phyloP scores from a whole-genome alignment of 129 eudicot genomes.

The Chrysanthemum makinoi region DNA sequence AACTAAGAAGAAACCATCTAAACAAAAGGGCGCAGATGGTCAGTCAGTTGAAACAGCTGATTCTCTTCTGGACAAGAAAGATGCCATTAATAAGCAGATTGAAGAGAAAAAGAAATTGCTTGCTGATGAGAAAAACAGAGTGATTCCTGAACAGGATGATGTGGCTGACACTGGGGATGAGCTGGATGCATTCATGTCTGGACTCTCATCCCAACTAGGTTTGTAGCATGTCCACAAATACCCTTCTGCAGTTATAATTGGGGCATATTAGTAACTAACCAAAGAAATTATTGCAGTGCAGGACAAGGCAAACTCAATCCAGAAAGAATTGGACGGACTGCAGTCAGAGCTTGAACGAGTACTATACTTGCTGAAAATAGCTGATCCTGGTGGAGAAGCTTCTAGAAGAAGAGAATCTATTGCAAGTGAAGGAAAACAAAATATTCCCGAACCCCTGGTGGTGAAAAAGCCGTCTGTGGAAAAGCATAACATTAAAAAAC shows the following conservation, averaged over 20 bases:
- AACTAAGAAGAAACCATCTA: slow-evolving; percentile 57
- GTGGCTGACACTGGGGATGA: slow-evolving; percentile 65
- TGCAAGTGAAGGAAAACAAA: slow-evolving; percentile 25
- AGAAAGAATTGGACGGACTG: neutral
- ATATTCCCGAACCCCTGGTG: slow-evolving; percentile 23
- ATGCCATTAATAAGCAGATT: slow-evolving; percentile 53
- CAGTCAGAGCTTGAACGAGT: neutral
- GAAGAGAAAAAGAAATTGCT: slow-evolving; percentile 64
- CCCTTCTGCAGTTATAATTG: neutral
- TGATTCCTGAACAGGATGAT: slow-evolving; percentile 28
- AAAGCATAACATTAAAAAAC: slow-evolving; percentile 33
- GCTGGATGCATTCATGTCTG: slow-evolving; percentile 41
- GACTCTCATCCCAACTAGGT: neutral
- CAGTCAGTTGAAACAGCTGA: slow-evolving; percentile 90
- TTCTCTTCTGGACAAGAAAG: slow-evolving; percentile 83
- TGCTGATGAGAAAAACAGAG: slow-evolving; percentile 56
- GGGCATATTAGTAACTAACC: slow-evolving; percentile 12
- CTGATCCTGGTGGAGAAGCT: too few species aligned
- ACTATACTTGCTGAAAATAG: slow-evolving; percentile 37
- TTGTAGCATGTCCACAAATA: neutral
- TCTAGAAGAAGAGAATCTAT: slow-evolving; percentile 46
- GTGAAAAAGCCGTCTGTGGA: slow-evolving; percentile 31
- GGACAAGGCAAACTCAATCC: slow-evolving; percentile 37
- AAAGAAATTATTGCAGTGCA: slow-evolving; percentile 39
- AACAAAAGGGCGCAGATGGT: slow-evolving; percentile 47